Conservation (phyloP, 495 filamentous ascomycete species). For the Podospora comata region DNA sequence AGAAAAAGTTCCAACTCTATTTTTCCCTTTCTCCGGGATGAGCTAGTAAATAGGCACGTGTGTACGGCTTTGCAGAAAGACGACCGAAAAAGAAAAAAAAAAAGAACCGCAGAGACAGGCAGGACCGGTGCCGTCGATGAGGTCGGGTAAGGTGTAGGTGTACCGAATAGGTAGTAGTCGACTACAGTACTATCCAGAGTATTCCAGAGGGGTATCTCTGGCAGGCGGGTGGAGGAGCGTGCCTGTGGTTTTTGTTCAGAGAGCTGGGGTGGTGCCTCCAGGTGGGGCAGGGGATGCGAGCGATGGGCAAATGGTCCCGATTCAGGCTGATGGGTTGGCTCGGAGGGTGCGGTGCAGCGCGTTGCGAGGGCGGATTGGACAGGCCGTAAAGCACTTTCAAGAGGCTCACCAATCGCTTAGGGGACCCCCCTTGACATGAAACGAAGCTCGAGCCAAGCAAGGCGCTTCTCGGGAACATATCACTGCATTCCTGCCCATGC, state of each 20-base stretch:
- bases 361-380: conserved; percentile 24
- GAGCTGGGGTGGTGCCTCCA: not conserved
- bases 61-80: not conserved
- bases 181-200: not conserved
- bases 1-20: not conserved
- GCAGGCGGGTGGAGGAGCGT: not conserved
- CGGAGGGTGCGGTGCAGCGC: conserved; percentile 15
- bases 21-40: not conserved
- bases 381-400: conserved; percentile 10
- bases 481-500: not conserved
- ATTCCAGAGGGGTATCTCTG: not conserved
- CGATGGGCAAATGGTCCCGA: conserved; percentile 20
- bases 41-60: not conserved
- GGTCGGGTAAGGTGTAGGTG: not conserved
- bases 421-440: conserved; percentile 28
- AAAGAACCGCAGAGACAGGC: conserved; percentile 6
- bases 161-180: not conserved
- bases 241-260: not conserved
- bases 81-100: not conserved
- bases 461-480: conserved; percentile 31
- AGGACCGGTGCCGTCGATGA: conserved; percentile 12
- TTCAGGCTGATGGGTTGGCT: conserved; percentile 29
- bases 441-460: conserved; percentile 29
- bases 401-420: conserved; percentile 29
- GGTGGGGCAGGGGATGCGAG: conserved; percentile 1